Evolutionary conservation across 2,329 filamentous ascomycete species (phyloP), one percentile per base, ranked within the genome.

Genomic region (Incumbomyces delicatus): DNA sequence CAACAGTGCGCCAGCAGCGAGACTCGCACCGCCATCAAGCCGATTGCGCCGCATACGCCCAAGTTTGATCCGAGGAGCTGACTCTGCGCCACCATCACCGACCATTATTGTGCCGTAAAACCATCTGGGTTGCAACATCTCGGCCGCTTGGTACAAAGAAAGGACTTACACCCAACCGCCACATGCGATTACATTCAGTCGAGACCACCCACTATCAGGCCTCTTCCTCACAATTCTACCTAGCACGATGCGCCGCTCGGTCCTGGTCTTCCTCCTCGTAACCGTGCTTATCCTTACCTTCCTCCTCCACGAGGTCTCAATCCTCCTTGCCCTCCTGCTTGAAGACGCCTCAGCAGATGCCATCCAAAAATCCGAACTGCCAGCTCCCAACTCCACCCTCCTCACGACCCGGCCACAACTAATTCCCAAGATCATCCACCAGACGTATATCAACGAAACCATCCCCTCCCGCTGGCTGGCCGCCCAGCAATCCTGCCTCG

Each of bases 361-460:
- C 45, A 86, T 87, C 48, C 74, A 75, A 53, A 73, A 73, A 53
- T 72, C 76, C 43, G 82, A 86, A 56, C 72, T 86, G 36, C 81
- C 80, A 12, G 75, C 78, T 7, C 77, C 78, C 13, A 79, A 81
- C 58, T 78, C 78, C 3, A 76, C 73, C 51, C 58, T 76, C 53
- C 75, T 77, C 54, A 74, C 75, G 51, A 69, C 71, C 40, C 68
- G 69, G 39, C 72, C 74, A 8, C 77, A 80, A 55, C 62, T 85
- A 53, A 85, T 87, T 41, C 83, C 83, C 40, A 85, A 83, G 65
- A 86, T 87, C 59, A 84, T 87, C 47, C 83, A 87, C 67, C 83
- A 87, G 62, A 86, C 83, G 8, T 86, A 85, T 64, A 78, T 77
- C 58, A 86, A 85, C 60, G 76, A 81, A 47, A 78, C 73, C 36